phyloP scores from a whole-genome alignment of 306 rosid genomes.

The Abrus precatorius region DNA sequence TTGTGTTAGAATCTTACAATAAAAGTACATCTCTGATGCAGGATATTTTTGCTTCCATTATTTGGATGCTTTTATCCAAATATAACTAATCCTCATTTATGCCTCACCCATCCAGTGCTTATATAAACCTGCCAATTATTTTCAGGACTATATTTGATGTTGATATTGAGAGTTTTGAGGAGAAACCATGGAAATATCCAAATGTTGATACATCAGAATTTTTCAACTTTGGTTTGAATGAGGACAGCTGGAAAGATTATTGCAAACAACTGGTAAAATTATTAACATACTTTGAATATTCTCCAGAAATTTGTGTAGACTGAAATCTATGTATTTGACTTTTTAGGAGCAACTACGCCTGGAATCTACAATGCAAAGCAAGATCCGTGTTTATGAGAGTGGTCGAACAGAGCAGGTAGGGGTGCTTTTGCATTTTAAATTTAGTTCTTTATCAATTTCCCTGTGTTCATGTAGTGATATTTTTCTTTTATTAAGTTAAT shows the following conservation, averaged over 20 bases:
- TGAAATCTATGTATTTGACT: constrained; percentile 39
- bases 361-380: constrained; percentile 99
- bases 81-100: constrained; percentile 30
- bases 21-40: constrained; percentile 19
- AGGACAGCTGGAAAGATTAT: constrained; percentile 97
- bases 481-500: constrained; percentile 20
- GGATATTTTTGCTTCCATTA: constrained; percentile 37
- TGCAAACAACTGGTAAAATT: constrained; percentile 93
- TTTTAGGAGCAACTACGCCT: constrained; percentile 94
- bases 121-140: constrained; percentile 48
- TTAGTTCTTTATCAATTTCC: constrained; percentile 25
- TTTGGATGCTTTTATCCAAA: constrained; percentile 19
- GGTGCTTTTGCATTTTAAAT: constrained; percentile 41
- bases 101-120: constrained; percentile 2
- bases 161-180: constrained; percentile 90
- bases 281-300: constrained; percentile 20
- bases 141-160: constrained; percentile 96
- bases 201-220: constrained; percentile 83
- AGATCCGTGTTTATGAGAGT: constrained; percentile 96
- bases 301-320: constrained; percentile 39
- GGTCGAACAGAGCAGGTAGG: constrained; percentile 94
- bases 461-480: not conserved
- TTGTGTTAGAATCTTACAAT: constrained; percentile 27
- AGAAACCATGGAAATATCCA: constrained; percentile 94
- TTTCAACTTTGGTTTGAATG: constrained; percentile 94